Conservation (phyloP, 73 alveolate species). For the Tetrahymena elliotti region DNA sequence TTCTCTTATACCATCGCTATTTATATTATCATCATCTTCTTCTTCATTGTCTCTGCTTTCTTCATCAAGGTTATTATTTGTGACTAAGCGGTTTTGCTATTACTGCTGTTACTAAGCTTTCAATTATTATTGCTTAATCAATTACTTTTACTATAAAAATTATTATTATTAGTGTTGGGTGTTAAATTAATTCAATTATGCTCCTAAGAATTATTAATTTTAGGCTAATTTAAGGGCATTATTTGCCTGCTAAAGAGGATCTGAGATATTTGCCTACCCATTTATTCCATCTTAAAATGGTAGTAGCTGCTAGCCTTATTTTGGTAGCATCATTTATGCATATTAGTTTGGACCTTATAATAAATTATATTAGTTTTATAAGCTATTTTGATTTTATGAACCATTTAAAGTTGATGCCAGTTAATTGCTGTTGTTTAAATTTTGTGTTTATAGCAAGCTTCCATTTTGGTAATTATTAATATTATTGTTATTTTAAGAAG, state of each 20-base stretch:
- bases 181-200: not conserved
- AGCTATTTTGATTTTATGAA: not conserved
- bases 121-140: not conserved
- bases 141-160: not conserved
- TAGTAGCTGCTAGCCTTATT: not conserved
- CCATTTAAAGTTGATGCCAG: not conserved
- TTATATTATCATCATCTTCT: not conserved
- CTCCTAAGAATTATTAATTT: not conserved
- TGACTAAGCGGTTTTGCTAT: not conserved
- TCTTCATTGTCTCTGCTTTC: not conserved
- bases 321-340: not conserved
- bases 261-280: not conserved
- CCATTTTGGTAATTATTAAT: not conserved
- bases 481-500: not conserved
- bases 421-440: not conserved
- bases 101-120: not conserved
- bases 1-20: not conserved
- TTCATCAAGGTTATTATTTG: not conserved
- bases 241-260: not conserved
- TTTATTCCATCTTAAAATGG: not conserved
- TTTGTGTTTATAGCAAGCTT: not conserved
- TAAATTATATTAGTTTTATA: not conserved
- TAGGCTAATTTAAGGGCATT: not conserved
- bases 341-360: not conserved
- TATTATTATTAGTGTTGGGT: not conserved